Conservation (phyloP, 495 filamentous ascomycete species). For the Podospora pseudocomata region DNA sequence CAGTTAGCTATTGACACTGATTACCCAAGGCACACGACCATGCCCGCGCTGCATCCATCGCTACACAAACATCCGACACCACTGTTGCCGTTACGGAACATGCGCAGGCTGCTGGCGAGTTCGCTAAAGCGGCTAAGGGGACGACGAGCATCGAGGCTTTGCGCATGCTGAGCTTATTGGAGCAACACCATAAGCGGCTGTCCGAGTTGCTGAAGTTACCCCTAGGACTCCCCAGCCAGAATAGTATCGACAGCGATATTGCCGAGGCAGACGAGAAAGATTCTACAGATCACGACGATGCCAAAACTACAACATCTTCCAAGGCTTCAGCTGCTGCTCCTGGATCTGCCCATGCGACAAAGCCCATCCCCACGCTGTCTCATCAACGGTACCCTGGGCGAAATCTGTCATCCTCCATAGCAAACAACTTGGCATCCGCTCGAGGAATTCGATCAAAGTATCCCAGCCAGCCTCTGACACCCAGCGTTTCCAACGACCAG, state of each 20-base stretch:
- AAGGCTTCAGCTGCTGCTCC: conserved; percentile 9
- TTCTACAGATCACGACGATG: conserved; percentile 13
- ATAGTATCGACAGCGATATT: conserved; percentile 33
- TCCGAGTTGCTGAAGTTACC: conserved; percentile 73
- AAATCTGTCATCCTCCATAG: conserved; percentile 78
- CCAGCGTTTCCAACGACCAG: conserved; percentile 70
- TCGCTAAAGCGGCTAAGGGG: conserved; percentile 71
- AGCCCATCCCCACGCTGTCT: conserved; percentile 45
- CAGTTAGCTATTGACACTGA: not conserved
- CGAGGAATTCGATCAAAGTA: conserved; percentile 75
- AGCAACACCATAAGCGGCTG: conserved; percentile 78
- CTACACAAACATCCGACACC: conserved; percentile 70
- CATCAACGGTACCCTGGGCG: conserved; percentile 52
- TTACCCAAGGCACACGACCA: conserved; percentile 74
- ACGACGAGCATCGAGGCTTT: conserved; percentile 79
- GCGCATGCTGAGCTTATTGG: conserved; percentile 76
- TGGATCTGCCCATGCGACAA: not conserved
- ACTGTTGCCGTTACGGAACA: conserved; percentile 82
- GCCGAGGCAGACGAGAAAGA: conserved; percentile 40
- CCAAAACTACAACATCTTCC: conserved; percentile 18
- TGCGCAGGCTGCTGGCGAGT: conserved; percentile 83
- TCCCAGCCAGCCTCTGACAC: conserved; percentile 59
- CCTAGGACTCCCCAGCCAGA: conserved; percentile 53
- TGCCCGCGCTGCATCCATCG: conserved; percentile 71
- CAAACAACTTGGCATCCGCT: conserved; percentile 84